These are phyloP conservation scores for Nakaseomyces glabratus DNA, from an alignment of 1,139 yeast genomes.

Conservation along the genomic window DNA sequence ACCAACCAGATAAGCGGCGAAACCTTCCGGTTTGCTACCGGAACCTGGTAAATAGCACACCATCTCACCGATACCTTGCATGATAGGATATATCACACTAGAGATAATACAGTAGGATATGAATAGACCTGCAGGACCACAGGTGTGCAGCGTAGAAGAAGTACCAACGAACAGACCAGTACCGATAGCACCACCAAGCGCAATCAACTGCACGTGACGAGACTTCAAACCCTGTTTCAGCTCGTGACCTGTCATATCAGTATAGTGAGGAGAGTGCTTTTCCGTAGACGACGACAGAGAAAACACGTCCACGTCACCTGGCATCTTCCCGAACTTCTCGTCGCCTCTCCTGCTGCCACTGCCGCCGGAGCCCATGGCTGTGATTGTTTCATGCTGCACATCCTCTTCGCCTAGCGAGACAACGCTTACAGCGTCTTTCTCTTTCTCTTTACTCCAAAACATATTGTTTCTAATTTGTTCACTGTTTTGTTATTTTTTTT, in stretches of 20 bases:
- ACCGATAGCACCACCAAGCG: slow-evolving; percentile 82
- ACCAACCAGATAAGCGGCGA: slow-evolving; percentile 21
- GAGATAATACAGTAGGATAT: slow-evolving; percentile 33
- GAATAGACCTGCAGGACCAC: slow-evolving; percentile 62
- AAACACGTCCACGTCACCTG: slow-evolving; percentile 14
- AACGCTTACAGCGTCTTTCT: slow-evolving; percentile 3
- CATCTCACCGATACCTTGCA: slow-evolving; percentile 70
- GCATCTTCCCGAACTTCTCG: slow-evolving; percentile 12
- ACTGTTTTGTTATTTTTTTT: no score
- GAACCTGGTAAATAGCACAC: slow-evolving; percentile 65
- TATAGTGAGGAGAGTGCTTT: neutral
- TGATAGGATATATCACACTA: slow-evolving; percentile 50
- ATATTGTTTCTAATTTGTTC: neutral
- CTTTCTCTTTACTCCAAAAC: slow-evolving; percentile 6
- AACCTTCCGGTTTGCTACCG: slow-evolving; percentile 32
- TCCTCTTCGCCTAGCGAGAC: slow-evolving; percentile 5
- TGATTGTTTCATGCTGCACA: slow-evolving; percentile 1
- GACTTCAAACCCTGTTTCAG: slow-evolving; percentile 50
- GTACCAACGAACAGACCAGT: slow-evolving; percentile 55
- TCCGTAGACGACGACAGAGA: slow-evolving; percentile 10
- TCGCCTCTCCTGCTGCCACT: slow-evolving; percentile 1
- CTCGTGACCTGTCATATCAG: slow-evolving; percentile 6
- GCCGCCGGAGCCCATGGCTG: no score
- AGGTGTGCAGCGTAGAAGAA: slow-evolving; percentile 49
- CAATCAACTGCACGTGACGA: slow-evolving; percentile 67